Evolutionary conservation across 1,139 yeast genomes (phyloP), one percentile per base, ranked within the genome.

Genomic region (Pichia sp.): DNA sequence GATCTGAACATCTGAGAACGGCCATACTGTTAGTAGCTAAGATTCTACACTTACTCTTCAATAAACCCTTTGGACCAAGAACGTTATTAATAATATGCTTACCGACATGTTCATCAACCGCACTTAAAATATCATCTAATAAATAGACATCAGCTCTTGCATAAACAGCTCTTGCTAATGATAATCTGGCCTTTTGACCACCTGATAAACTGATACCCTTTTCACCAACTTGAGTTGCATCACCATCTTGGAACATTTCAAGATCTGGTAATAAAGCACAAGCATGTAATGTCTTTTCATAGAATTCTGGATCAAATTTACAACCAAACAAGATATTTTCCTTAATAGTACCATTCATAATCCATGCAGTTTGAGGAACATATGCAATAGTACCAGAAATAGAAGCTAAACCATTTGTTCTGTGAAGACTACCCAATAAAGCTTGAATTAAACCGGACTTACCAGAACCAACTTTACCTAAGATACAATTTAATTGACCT

Each of bases 171-270:
- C 99, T 79, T 2, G 98, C 98, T 53, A 93, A 75, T 2, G 96
- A 82, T 45, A 93, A 71, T 67, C 99, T 82, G 1, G 98, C 97
- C 72, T 91, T 93, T 67, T 93, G 98, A 40, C 99, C 99, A 51
- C 99, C 99, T 42, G 96, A 88, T 49, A 93, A 73, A 14, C 97
- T 88, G 48, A 93, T 89, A 59, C 99, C 99, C 70, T 91, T 93
- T 69, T 93, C 99, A 54, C 99, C 99, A 44, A 93, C 98, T 60
- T 86, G 79, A 3, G 99, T 91, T 47, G 73, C 72, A 65, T 93
- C 98, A 43, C 98, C 97, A 62, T 88, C 87, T 4, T 96, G 87
- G 45, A 93, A 72, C 33, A 85, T 79, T 24, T 77, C 77, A 56
- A 93, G 75, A 68, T 93, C 99, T 40, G 81, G 81, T n/a, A 75